Evolutionary conservation across 352 stramenopile species (phyloP), one percentile per base, ranked within the genome.

Genomic region (Globisporangium nunn): DNA sequence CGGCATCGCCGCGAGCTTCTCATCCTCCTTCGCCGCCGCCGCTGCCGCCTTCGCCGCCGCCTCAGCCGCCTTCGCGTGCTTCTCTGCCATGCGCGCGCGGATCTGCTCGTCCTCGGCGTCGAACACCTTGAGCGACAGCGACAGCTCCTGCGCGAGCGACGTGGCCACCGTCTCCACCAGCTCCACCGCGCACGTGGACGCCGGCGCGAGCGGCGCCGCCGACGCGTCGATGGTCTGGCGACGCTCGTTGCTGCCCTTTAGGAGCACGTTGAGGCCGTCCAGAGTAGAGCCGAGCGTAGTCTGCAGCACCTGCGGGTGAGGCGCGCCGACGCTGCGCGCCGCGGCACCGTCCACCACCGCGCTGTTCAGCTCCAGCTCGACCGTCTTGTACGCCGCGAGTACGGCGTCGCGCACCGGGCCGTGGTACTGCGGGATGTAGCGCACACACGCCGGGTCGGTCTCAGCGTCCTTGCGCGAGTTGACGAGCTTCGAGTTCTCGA

Each of bases 401-500:
- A 92, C 69, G 28, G 80, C 68, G 56, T 93, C 84, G 33, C 83
- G 81, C 37, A 68, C 81, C 7, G 85, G 79, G 8, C 85, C 85
- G 68, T 95, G 85, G 71, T 90, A 88, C 67, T 96, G 83, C 49
- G 87, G 87, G 53, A 93, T 80, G 64, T 70, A 81, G 45, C 77
- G 68, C 40, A 90, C 56, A 29, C 67, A 74, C 10, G 81, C 69
- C 33, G 68, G 58, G 50, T 78, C 71, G 17, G 63, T 41, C 43
- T 28, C 47, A 6, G 48, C 66, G 6, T 78, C 75, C 50, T 74
- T 73, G 52, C 69, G 62, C 41, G 76, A 71, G 66, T 87, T 93
- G 23, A 88, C 61, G 37, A 76, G 78, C 74, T 92, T 94, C 56
- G 89, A 97, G 50, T 78, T 84, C 51, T 96, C 87, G 35, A 97